phyloP scores from a whole-genome alignment of 257 asterid species.

The Solanum acaule region DNA sequence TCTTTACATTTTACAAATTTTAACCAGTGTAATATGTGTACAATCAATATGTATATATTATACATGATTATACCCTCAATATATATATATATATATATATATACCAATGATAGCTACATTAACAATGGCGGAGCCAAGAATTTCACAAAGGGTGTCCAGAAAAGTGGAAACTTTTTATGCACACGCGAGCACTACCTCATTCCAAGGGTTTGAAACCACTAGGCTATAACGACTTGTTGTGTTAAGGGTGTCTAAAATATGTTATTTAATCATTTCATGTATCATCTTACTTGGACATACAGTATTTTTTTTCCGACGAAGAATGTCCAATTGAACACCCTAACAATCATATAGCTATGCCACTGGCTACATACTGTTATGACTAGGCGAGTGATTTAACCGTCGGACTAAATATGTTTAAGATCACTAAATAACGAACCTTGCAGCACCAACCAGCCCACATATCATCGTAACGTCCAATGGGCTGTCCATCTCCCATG shows the following conservation, averaged over 20 bases:
- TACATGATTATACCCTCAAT: not conserved
- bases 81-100: no score
- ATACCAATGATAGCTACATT: not conserved
- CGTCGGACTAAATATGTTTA: not conserved
- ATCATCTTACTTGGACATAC: no score
- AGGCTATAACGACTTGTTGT: not conserved
- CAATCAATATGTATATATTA: not conserved
- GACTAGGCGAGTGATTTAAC: not conserved
- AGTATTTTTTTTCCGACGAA: fast-evolving
- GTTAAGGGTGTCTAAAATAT: not conserved
- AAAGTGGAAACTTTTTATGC: not conserved
- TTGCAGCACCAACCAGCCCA: conserved; percentile 97
- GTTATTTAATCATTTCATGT: not conserved
- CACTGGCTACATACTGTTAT: not conserved
- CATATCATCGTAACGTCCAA: conserved; percentile 94
- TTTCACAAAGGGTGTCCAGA: not conserved
- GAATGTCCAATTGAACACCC: not conserved
- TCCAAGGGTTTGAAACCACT: no score
- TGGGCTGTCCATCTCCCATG: conserved; percentile 96
- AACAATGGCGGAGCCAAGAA: not conserved
- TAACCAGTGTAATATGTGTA: not conserved
- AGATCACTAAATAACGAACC: conserved; percentile 8
- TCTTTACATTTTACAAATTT: not conserved
- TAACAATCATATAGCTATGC: not conserved
- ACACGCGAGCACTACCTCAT: no score